These are phyloP conservation scores for Goffeauzyma gilvescens DNA, from an alignment of 768 basidiomycete species.

Conservation along the genomic window DNA sequence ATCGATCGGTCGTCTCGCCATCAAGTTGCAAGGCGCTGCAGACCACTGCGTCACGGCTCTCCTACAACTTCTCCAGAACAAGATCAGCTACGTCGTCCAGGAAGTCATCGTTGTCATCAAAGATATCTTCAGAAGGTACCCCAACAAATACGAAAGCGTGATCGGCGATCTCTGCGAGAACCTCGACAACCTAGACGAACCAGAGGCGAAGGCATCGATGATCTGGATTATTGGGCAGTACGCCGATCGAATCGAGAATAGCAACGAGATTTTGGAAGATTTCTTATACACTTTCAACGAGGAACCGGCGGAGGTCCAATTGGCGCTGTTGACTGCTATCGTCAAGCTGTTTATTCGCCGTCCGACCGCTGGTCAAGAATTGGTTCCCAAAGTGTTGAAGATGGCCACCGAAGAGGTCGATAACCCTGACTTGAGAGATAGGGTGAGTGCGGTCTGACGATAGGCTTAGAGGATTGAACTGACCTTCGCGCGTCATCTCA, in stretches of 20 bases:
- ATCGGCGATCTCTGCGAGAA: conserved; percentile 86
- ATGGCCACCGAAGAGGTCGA: conserved; percentile 95
- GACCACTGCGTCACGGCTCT: conserved; percentile 77
- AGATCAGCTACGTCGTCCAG: conserved; percentile 89
- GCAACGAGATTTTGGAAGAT: conserved; percentile 85
- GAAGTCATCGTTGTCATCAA: conserved; percentile 94
- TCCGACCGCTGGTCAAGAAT: conserved; percentile 64
- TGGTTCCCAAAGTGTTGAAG: conserved; percentile 87
- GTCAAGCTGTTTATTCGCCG: conserved; percentile 95
- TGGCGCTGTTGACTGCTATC: conserved; percentile 76
- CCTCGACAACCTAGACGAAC: conserved; percentile 76
- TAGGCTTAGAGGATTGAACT: background rate
- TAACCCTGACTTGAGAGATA: conserved; percentile 89
- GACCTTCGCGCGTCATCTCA: conserved; percentile 2
- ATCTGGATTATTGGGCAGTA: conserved; percentile 97
- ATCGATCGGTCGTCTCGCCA: conserved; percentile 90
- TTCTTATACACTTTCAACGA: conserved; percentile 72
- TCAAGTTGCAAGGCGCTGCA: conserved; percentile 78
- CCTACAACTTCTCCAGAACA: conserved; percentile 70
- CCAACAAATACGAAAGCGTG: conserved; percentile 87
- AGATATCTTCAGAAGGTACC: conserved; percentile 92
- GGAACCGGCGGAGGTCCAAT: conserved; percentile 90
- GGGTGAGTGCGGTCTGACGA: conserved; percentile 31
- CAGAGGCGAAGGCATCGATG: conserved; percentile 92
- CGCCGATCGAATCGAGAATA: conserved; percentile 84